Percentiles rank a stretch among this genome's conserved stretches.
phyloP scores from a whole-genome alignment of 108 stramenopile species.

The Licmophora abbreviata region DNA sequence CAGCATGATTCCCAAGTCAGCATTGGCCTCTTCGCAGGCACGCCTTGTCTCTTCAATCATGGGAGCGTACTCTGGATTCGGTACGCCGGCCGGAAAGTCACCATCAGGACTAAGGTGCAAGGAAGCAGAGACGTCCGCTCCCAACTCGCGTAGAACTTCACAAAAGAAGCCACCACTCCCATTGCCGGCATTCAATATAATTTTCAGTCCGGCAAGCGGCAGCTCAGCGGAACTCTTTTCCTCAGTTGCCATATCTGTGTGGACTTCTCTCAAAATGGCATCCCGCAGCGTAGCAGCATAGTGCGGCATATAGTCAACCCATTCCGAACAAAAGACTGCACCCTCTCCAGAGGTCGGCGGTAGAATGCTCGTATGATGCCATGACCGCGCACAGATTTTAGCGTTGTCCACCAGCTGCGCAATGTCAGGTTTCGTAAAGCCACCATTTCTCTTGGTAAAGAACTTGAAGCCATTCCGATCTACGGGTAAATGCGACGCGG shows the following conservation, averaged over 20 bases:
- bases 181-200: slow-evolving; percentile 74
- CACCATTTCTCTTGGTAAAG: slow-evolving; percentile 36
- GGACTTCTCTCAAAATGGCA: slow-evolving; percentile 42
- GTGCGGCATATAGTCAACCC: slow-evolving; percentile 65
- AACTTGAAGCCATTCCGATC: slow-evolving; percentile 84
- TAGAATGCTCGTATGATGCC: slow-evolving; percentile 51
- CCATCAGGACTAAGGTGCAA: slow-evolving; percentile 48
- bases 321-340: slow-evolving; percentile 49
- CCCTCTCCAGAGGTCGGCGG: slow-evolving; percentile 58
- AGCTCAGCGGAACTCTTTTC: neutral
- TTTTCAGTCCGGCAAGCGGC: slow-evolving; percentile 50
- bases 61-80: slow-evolving; percentile 66
- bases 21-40: slow-evolving; percentile 42
- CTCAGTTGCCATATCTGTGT: neutral
- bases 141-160: slow-evolving; percentile 48
- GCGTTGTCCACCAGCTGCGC: slow-evolving; percentile 29
- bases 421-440: slow-evolving; percentile 27
- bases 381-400: slow-evolving; percentile 23
- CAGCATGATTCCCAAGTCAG: slow-evolving; percentile 78
- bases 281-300: slow-evolving; percentile 38
- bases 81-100: slow-evolving; percentile 61
- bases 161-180: slow-evolving; percentile 72
- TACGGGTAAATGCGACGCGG: slow-evolving; percentile 69
- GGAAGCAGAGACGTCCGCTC: slow-evolving; percentile 57
- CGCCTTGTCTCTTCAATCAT: slow-evolving; percentile 62